A percentile compares a stretch with the other conserved stretches of the same genome.
Evolutionary conservation across 331 rosid genomes (phyloP).

Genomic region (Arachis monticola): DNA sequence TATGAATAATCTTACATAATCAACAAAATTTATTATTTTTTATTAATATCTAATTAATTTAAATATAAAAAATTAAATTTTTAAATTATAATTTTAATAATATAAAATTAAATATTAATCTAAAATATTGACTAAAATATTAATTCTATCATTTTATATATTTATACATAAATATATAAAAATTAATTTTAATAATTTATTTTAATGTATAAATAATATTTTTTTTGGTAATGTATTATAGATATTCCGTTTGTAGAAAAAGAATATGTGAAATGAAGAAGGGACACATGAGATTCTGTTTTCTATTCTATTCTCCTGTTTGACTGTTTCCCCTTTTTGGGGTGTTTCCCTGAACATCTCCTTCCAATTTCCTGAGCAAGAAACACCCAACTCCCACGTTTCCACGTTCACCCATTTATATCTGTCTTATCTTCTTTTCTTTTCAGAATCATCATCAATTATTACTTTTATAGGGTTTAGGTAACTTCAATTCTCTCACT

Average conservation of each 20-base stretch:
- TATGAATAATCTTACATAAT: too few relatives aligned
- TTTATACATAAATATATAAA: too few relatives aligned
- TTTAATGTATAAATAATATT: background rate
- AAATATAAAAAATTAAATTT: too few relatives aligned
- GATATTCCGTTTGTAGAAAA: too few relatives aligned
- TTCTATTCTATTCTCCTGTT: constrained; percentile 37
- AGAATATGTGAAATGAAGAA: constrained; percentile 36
- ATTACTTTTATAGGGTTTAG: constrained; percentile 6
- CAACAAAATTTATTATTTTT: too few relatives aligned
- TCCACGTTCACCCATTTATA: constrained; percentile 51
- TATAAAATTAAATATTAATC: too few relatives aligned
- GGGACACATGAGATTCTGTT: constrained; percentile 48
- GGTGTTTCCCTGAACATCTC: background rate
- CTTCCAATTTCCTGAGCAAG: constrained; percentile 39
- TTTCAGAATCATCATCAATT: constrained; percentile 38
- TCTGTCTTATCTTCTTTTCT: constrained; percentile 44
- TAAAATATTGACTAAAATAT: too few relatives aligned
- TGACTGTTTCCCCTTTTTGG: constrained; percentile 48
- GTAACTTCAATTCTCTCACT: constrained; percentile 8
- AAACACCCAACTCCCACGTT: constrained; percentile 41
- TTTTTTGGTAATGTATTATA: too few relatives aligned
- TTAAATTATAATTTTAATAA: too few relatives aligned
- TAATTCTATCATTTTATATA: too few relatives aligned
- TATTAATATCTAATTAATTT: too few relatives aligned
- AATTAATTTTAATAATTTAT: background rate